Evolutionary conservation across 1,139 yeast species (phyloP).

Genomic region (Groenewaldozyma auringiensis): DNA sequence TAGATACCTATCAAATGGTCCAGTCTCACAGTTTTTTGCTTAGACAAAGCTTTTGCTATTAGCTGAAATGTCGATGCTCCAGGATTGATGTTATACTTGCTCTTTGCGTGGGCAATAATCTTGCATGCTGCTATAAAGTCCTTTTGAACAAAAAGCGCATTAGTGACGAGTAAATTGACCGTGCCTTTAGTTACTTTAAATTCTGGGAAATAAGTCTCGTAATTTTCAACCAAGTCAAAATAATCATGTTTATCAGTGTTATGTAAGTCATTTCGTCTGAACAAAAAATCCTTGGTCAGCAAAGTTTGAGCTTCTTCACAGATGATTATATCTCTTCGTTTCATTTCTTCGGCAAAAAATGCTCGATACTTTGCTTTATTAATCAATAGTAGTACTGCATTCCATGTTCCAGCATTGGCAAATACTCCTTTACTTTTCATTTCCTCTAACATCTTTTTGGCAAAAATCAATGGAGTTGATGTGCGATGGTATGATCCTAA

Average conservation of each 20-base stretch:
- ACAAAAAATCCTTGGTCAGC: not conserved
- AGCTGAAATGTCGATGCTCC: not conserved
- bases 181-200: not conserved
- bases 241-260: not conserved
- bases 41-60: not conserved
- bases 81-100: not conserved
- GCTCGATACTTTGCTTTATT: not conserved
- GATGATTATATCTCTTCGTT: slow-evolving; percentile 17
- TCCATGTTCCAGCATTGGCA: slow-evolving; percentile 38
- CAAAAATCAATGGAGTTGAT: slow-evolving; percentile 22
- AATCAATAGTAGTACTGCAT: slow-evolving; percentile 15
- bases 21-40: not conserved
- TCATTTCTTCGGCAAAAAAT: slow-evolving; percentile 19
- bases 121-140: not conserved
- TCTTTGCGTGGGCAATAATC: not conserved
- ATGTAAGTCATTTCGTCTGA: not conserved
- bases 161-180: not conserved
- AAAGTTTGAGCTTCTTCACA: not conserved
- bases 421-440: slow-evolving; percentile 29
- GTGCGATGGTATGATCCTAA: slow-evolving; percentile 21
- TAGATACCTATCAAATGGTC: not conserved
- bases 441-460: slow-evolving; percentile 20
- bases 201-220: not conserved
- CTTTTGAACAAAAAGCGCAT: not conserved
- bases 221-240: not conserved